Conservation (phyloP, 1,284 basidiomycete genomes). For the Cryptococcus sp. region DNA sequence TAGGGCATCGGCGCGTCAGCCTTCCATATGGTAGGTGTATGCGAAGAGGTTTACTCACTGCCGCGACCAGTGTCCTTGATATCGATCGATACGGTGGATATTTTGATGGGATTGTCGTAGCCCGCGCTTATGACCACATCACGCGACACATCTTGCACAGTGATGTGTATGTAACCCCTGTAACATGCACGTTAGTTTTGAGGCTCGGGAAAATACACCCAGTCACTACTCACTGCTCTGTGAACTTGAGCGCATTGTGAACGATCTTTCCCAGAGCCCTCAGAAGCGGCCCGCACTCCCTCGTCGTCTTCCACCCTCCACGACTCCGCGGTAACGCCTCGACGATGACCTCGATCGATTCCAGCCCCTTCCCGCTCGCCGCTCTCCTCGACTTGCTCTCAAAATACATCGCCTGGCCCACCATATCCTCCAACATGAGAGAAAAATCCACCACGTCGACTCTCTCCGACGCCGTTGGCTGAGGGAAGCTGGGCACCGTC, state of each 20-base stretch:
- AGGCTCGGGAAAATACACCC: background rate
- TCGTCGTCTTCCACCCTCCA: conserved; percentile 28
- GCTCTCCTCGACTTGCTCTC: conserved; percentile 30
- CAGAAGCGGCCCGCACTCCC: conserved; percentile 26
- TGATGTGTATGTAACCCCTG: conserved; percentile 36
- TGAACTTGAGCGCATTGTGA: conserved; percentile 38
- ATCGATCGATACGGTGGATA: conserved; percentile 31
- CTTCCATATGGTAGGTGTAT: conserved; percentile 1
- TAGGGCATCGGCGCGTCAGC: conserved; percentile 18
- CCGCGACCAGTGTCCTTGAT: conserved; percentile 40
- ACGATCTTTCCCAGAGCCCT: conserved; percentile 34
- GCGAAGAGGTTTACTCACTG: conserved; percentile 21
- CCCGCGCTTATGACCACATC: conserved; percentile 33
- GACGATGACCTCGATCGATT: conserved; percentile 38
- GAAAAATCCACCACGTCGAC: conserved; percentile 15
- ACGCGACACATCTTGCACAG: conserved; percentile 33
- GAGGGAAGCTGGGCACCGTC: background rate
- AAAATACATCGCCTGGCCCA: conserved; percentile 26
- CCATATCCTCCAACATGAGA: conserved; percentile 25
- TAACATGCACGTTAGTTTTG: background rate
- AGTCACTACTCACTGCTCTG: conserved; percentile 19
- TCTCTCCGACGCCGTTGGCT: background rate
- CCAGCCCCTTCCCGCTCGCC: conserved; percentile 22
- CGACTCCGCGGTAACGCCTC: conserved; percentile 37
- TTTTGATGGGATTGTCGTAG: conserved; percentile 31